Evolutionary conservation across 805 yeast genomes (phyloP), one percentile per base, ranked within the genome.

Genomic region (Sugiyamaella chiloensis): DNA sequence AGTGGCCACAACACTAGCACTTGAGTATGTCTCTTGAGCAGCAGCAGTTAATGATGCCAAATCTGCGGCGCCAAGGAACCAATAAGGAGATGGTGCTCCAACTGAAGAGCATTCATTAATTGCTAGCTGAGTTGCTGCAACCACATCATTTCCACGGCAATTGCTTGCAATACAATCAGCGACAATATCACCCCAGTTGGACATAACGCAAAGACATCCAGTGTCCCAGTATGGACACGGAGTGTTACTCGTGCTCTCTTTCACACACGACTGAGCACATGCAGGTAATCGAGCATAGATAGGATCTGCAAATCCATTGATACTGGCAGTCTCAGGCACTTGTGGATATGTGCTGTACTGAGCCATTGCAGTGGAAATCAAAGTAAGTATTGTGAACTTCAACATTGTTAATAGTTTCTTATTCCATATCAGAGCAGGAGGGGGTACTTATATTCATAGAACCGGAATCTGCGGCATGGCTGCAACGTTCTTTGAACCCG

Each of bases 141-240:
- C 63, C 31, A 74, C 68, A 41, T 67, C 75, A 1, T 50, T 27
- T 14, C 71, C 76, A 3, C 52, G 23, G 56, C 78, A 73, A 23
- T 58, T 52, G 16, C 58, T 48, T 24, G 73, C 75, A 46, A 73
- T 56, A 57, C 78, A 73, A 32, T 64, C 64, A 20, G 68, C 78
- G 8, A 73, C 76, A 45, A 55, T 48, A 5, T 74, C 74, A 31
- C 69, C 64, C 72, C 73, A 73, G 51, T 67, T 71, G n/a, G 75
- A 72, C 74, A 73, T 71, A 24, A 72, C 73, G 57, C 78, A 73
- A 42, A 73, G 64, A 52, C 78, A 73, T 6, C 78, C 78, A 24
- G 77, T 71, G 53, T 73, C 78, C 77, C 77, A 73, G 59, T 73
- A 72, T 40, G 79, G 79, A 53, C 79, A 74, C 24, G 76, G 76